Evolutionary conservation across 108 stramenopile species (phyloP).

Genomic region (Fragilaria crotonensis): DNA sequence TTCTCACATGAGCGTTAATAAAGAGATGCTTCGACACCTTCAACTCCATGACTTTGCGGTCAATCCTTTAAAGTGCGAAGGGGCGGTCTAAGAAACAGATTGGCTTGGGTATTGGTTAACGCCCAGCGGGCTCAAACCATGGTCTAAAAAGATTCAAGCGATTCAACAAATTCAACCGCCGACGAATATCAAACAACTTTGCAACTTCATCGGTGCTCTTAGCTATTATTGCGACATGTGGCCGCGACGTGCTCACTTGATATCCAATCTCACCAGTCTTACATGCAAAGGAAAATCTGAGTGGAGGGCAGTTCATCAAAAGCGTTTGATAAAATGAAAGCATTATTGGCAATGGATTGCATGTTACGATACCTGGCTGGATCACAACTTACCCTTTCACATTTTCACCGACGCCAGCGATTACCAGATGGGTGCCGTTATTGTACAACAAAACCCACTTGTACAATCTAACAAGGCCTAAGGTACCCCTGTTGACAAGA

Average conservation of each 20-base stretch:
- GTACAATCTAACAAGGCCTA: too few relatives aligned
- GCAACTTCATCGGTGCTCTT: slow-evolving; percentile 33
- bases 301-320: slow-evolving; percentile 24
- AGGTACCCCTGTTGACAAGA: too few relatives aligned
- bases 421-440: slow-evolving; percentile 23
- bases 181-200: slow-evolving; percentile 14
- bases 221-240: slow-evolving; percentile 39
- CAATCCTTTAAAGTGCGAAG: slow-evolving; percentile 51
- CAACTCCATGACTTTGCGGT: slow-evolving; percentile 27
- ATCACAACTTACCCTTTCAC: slow-evolving; percentile 18
- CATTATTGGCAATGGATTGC: slow-evolving; percentile 11
- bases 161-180: too few relatives aligned
- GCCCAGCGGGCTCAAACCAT: slow-evolving; percentile 29
- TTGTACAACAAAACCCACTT: slow-evolving; percentile 15
- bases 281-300: slow-evolving; percentile 16
- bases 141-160: slow-evolving; percentile 31
- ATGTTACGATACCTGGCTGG: slow-evolving; percentile 21
- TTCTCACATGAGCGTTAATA: slow-evolving; percentile 8
- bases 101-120: slow-evolving; percentile 46
- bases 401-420: slow-evolving; percentile 32
- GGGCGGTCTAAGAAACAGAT: slow-evolving; percentile 36
- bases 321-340: slow-evolving; percentile 26
- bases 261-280: slow-evolving; percentile 28
- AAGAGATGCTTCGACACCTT: slow-evolving; percentile 6
- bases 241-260: slow-evolving; percentile 31